Conservation (phyloP, 495 filamentous ascomycete genomes). For the Penicillium malachiteum region DNA sequence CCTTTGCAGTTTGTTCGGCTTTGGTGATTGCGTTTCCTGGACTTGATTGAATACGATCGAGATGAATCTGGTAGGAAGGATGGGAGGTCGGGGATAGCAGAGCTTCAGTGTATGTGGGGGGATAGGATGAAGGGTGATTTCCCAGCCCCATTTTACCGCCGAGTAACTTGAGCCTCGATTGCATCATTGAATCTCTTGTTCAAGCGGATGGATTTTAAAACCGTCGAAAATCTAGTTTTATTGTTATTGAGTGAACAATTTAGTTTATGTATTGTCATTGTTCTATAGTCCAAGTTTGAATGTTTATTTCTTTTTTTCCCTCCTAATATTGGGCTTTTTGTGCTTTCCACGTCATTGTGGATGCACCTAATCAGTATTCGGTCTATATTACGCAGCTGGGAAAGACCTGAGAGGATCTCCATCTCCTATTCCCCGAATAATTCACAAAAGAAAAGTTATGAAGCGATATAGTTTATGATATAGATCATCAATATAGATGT, state of each 20-base stretch:
- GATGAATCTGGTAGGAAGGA: not conserved
- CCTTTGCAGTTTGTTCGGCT: not conserved
- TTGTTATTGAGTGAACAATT: not conserved
- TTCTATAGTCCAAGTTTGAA: no score
- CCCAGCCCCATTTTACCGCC: slow-evolving; percentile 11
- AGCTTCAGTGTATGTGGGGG: not conserved
- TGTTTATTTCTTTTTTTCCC: no score
- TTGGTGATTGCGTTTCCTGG: not conserved
- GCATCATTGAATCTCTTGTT: slow-evolving; percentile 6
- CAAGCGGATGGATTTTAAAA: not conserved
- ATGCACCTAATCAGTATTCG: no score
- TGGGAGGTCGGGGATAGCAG: slow-evolving; percentile 6
- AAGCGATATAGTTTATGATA: not conserved
- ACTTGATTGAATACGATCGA: not conserved
- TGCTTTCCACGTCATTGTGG: no score
- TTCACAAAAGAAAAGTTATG: not conserved
- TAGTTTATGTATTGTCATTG: no score
- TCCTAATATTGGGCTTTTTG: no score
- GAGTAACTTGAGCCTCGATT: slow-evolving; percentile 17
- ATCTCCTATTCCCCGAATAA: no score
- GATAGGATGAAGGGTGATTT: slow-evolving; percentile 5
- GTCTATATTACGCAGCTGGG: no score
- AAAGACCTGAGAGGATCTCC: no score
- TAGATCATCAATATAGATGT: not conserved
- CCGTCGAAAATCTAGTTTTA: not conserved